Conservation (phyloP, 352 stramenopile species). For the Pythium scleroteichum region DNA sequence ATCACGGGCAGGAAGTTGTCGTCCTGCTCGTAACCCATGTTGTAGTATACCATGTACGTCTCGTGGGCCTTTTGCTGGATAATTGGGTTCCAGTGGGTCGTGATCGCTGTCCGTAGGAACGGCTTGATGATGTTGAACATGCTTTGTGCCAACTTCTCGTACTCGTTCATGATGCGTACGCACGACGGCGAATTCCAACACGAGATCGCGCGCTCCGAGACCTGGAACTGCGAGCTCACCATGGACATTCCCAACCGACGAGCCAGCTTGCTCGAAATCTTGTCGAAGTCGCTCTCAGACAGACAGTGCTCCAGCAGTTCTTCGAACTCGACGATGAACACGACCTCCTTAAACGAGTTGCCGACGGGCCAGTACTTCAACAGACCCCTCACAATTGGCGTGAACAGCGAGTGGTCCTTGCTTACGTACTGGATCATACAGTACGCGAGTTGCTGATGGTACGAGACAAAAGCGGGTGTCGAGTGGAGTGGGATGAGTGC, state of each 20-base stretch:
- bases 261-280: constrained; percentile 56
- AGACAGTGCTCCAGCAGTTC: constrained; percentile 89
- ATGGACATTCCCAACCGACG: constrained; percentile 73
- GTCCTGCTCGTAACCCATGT: constrained; percentile 88
- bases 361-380: constrained; percentile 87
- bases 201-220: constrained; percentile 80
- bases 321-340: constrained; percentile 89
- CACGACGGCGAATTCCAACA: constrained; percentile 81
- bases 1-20: constrained; percentile 37
- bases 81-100: constrained; percentile 77
- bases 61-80: constrained; percentile 86
- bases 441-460: constrained; percentile 88
- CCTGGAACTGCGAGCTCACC: constrained; percentile 84
- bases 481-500: constrained; percentile 86
- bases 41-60: constrained; percentile 89
- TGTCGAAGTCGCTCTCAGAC: constrained; percentile 73
- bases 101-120: constrained; percentile 51
- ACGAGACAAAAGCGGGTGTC: constrained; percentile 83
- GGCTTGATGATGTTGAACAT: constrained; percentile 87
- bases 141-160: constrained; percentile 80
- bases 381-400: constrained; percentile 71
- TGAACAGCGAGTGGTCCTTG: constrained; percentile 88
- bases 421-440: constrained; percentile 91
- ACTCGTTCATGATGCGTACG: constrained; percentile 89
- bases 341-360: constrained; percentile 88